Percentiles rank a stretch among this genome's conserved stretches.
phyloP scores from a whole-genome alignment of 2,329 filamentous ascomycete species.

The Teratosphaeria pseudoeucalypti region DNA sequence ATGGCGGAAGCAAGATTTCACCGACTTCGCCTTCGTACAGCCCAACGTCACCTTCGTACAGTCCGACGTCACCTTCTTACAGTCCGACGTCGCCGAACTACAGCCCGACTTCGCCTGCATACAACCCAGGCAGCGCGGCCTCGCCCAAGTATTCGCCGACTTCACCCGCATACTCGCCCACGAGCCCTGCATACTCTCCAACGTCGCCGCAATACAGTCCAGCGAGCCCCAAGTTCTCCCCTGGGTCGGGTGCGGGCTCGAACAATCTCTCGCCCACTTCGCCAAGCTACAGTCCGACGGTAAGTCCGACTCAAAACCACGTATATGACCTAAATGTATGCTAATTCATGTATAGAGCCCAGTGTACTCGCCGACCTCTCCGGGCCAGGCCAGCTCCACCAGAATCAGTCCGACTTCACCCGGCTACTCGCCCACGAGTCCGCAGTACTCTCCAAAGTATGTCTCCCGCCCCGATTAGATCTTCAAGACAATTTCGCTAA shows the following conservation, averaged over 20 bases:
- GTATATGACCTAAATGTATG: not conserved
- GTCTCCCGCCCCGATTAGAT: conserved; percentile 11
- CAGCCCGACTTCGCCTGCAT: conserved; percentile 51
- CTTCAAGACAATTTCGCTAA: not conserved
- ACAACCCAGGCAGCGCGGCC: conserved; percentile 27
- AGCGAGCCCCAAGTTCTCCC: conserved; percentile 49
- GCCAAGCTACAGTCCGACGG: conserved; percentile 42
- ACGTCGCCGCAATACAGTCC: conserved; percentile 17
- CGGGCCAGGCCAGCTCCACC: conserved; percentile 19
- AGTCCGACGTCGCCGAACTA: conserved; percentile 55
- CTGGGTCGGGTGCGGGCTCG: not conserved
- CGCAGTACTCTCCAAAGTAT: conserved; percentile 40
- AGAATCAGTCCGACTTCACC: conserved; percentile 19
- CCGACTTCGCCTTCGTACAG: conserved; percentile 27
- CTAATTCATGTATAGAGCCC: conserved; percentile 31
- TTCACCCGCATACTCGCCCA: conserved; percentile 41
- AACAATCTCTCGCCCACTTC: conserved; percentile 27
- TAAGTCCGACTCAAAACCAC: not conserved
- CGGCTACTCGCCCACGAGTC: conserved; percentile 46
- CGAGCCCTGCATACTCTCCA: conserved; percentile 45
- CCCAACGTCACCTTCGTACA: conserved; percentile 55
- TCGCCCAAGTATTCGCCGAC: conserved; percentile 43
- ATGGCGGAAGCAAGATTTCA: conserved; percentile 14
- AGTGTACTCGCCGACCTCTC: conserved; percentile 32
- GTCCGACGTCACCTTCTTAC: conserved; percentile 63